Evolutionary conservation across 2,329 filamentous ascomycete species (phyloP).

Genomic region (Epichloe sibirici): DNA sequence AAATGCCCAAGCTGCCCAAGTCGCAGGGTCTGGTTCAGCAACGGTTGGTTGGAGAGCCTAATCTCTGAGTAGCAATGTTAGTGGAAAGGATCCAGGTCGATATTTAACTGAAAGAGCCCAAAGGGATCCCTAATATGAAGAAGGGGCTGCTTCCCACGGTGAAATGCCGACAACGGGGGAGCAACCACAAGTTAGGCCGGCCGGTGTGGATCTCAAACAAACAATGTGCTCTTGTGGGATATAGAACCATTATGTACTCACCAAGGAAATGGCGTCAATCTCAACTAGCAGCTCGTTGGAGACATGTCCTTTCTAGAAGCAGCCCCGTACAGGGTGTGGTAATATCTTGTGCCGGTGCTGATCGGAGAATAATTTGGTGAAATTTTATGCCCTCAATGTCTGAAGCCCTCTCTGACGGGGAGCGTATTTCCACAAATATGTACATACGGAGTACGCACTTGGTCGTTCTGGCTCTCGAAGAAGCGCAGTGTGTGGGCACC

Average conservation of each 20-base stretch:
- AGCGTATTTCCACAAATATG: conserved; percentile 2
- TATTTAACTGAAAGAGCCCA: conserved; percentile 7
- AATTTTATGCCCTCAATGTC: conserved; percentile 6
- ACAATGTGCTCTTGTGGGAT: not conserved
- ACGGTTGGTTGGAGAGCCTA: conserved; percentile 1
- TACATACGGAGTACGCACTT: not conserved
- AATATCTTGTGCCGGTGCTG: not conserved
- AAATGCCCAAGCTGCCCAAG: not conserved
- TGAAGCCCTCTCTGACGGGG: not conserved
- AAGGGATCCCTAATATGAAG: not conserved
- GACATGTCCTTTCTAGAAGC: conserved; percentile 1
- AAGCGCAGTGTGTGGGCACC: conserved; percentile 2
- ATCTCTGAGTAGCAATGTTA: not conserved
- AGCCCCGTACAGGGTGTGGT: conserved; percentile 2
- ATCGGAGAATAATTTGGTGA: conserved; percentile 8
- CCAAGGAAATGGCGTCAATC: not conserved
- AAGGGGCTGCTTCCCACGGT: conserved; percentile 5
- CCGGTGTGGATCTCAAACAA: conserved; percentile 5
- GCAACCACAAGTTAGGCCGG: not conserved
- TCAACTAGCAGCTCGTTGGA: not conserved
- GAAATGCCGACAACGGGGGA: conserved; percentile 6
- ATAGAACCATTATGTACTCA: not conserved
- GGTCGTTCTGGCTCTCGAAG: not conserved
- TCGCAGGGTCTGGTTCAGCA: conserved; percentile 4
- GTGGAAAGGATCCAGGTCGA: conserved; percentile 8